These are phyloP conservation scores for Ajuga chamaepitys DNA, from an alignment of 257 asterid species.

Conservation along the genomic window DNA sequence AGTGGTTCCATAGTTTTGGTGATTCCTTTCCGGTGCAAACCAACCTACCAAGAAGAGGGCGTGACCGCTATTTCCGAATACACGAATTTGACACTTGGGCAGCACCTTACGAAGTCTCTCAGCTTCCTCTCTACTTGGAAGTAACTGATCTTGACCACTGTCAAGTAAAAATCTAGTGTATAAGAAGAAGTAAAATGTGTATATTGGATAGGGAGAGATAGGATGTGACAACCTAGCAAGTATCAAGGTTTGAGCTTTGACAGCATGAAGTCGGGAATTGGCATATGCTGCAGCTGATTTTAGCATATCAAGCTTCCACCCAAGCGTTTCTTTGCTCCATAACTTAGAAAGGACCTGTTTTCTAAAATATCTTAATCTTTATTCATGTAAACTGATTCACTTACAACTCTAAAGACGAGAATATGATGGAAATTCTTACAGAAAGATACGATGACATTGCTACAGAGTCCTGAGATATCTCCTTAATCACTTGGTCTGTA, in stretches of 20 bases:
- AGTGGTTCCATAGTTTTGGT: no score
- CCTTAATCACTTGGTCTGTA: constrained; percentile 35
- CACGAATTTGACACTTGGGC: constrained; percentile 61
- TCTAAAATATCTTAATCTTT: constrained; percentile 21
- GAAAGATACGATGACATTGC: constrained; percentile 54
- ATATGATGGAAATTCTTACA: constrained; percentile 61
- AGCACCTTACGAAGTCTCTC: constrained; percentile 50
- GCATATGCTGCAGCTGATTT: constrained; percentile 66
- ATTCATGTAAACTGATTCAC: no score
- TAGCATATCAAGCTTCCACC: constrained; percentile 65
- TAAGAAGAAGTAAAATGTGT: not conserved
- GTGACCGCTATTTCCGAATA: constrained; percentile 54
- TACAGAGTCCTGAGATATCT: constrained; percentile 34
- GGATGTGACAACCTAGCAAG: constrained; percentile 50
- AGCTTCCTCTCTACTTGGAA: constrained; percentile 72
- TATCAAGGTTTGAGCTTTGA: constrained; percentile 67
- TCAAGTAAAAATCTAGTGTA: constrained; percentile 6
- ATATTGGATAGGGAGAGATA: not conserved
- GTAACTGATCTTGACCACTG: constrained; percentile 73
- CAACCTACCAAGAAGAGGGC: constrained; percentile 69
- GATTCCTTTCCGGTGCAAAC: no score
- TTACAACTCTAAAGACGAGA: no score
- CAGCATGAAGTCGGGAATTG: constrained; percentile 89
- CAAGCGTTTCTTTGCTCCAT: constrained; percentile 41
- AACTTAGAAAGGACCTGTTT: constrained; percentile 51